Evolutionary conservation across 768 basidiomycete species (phyloP).

Genomic region (Sporobolomyces pararoseus): DNA sequence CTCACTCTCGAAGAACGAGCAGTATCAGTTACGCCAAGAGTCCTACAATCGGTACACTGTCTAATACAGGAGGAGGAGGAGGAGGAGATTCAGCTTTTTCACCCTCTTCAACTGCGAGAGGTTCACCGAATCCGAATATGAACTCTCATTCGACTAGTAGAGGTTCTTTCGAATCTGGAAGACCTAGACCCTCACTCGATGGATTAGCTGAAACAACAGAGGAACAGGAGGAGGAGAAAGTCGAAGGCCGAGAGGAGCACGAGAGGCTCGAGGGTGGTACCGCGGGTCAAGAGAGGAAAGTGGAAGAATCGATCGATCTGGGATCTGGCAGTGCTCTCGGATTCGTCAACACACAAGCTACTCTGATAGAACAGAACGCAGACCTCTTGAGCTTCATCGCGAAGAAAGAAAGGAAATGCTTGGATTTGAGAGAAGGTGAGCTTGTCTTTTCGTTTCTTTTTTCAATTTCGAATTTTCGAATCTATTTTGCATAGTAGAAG

Average conservation of each 20-base stretch:
- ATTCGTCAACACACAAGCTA: slow-evolving; percentile 12
- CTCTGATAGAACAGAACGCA: slow-evolving; percentile 37
- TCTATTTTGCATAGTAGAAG: no score
- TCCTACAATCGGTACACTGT: slow-evolving; percentile 4
- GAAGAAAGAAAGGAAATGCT: slow-evolving; percentile 45
- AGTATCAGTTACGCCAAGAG: slow-evolving; percentile 14
- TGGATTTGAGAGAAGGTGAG: slow-evolving; percentile 46
- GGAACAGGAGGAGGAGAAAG: neutral
- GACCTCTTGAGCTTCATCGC: slow-evolving; percentile 45
- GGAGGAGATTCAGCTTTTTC: neutral
- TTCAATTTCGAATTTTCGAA: no score
- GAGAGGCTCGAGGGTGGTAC: neutral
- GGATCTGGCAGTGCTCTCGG: neutral
- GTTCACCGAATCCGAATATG: neutral
- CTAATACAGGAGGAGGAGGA: neutral
- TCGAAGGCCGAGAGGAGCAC: neutral
- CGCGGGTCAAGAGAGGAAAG: neutral
- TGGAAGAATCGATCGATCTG: neutral
- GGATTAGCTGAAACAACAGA: neutral
- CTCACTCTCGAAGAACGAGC: slow-evolving; percentile 7
- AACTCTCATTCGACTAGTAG: neutral
- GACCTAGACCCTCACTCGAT: neutral
- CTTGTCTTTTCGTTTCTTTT: neutral
- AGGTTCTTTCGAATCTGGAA: neutral
- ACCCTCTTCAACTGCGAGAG: neutral